These are phyloP conservation scores for Rhynchosporium agropyri DNA, from an alignment of 2,329 filamentous ascomycete species.

Conservation along the genomic window DNA sequence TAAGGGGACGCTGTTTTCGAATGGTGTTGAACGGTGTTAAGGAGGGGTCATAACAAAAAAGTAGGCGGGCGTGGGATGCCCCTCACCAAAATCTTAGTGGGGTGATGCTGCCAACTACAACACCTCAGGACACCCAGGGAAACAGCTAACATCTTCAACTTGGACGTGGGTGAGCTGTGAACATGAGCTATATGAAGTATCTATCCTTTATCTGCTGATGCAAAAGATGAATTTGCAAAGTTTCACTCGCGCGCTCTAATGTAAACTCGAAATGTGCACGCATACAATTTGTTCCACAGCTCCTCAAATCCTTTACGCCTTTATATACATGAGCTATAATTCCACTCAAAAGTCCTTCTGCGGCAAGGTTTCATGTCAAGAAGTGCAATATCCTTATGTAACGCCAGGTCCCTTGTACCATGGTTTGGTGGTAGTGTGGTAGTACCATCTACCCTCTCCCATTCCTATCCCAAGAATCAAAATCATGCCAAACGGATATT, in stretches of 20 bases:
- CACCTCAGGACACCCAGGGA: slow-evolving; percentile 9
- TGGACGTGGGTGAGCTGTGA: neutral
- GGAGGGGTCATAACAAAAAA: slow-evolving; percentile 28
- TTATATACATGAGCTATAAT: neutral
- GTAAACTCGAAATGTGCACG: neutral
- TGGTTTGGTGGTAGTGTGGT: neutral
- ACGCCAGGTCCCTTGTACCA: slow-evolving; percentile 28
- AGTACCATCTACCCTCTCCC: slow-evolving; percentile 20
- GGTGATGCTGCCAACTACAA: slow-evolving; percentile 22
- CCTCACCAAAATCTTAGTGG: slow-evolving; percentile 34
- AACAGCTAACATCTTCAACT: neutral
- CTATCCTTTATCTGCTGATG: slow-evolving; percentile 1
- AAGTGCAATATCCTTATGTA: neutral
- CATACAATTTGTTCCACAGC: slow-evolving; percentile 1
- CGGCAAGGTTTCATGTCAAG: too few species aligned
- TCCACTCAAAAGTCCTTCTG: neutral
- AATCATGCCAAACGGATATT: slow-evolving; percentile 41
- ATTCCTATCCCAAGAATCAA: slow-evolving; percentile 30
- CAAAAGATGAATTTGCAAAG: neutral
- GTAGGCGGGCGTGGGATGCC: slow-evolving; percentile 30
- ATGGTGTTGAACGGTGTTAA: slow-evolving; percentile 22
- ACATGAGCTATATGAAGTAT: slow-evolving; percentile 1
- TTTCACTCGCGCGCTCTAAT: neutral
- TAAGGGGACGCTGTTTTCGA: slow-evolving; percentile 25
- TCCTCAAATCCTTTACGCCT: slow-evolving; percentile 4